Evolutionary conservation across 2,329 filamentous ascomycete genomes (phyloP).

Genomic region (Aspergillus phoenicis): DNA sequence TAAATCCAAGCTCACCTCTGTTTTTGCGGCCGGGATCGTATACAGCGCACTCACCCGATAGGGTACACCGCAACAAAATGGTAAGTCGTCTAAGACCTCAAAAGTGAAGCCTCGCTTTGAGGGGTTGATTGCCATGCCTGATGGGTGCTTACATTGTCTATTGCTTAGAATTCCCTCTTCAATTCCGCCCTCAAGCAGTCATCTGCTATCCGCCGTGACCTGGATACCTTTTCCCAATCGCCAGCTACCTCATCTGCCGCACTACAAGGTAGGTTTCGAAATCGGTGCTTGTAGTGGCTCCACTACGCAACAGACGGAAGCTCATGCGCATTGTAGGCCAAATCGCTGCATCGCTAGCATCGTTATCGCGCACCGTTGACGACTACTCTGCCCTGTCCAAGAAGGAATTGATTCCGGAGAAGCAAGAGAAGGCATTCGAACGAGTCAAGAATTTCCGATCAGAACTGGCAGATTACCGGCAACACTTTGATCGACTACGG

Average conservation of each 20-base stretch:
- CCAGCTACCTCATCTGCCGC: constrained; percentile 61
- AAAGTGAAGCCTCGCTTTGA: neutral
- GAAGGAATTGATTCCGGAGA: constrained; percentile 85
- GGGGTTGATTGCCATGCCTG: neutral
- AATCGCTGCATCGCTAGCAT: constrained; percentile 74
- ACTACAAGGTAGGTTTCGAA: constrained; percentile 55
- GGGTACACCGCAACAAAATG: constrained; percentile 16
- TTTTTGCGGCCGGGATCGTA: neutral
- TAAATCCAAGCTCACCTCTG: neutral
- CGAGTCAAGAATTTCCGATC: constrained; percentile 81
- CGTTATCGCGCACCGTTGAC: constrained; percentile 87
- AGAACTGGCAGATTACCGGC: constrained; percentile 78
- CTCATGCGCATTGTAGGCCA: constrained; percentile 54
- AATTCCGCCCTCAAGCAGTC: constrained; percentile 85
- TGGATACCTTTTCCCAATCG: constrained; percentile 68
- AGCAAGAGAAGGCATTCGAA: constrained; percentile 87
- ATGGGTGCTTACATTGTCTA: neutral
- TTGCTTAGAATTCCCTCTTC: constrained; percentile 73
- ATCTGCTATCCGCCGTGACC: constrained; percentile 74
- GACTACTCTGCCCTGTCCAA: constrained; percentile 85
- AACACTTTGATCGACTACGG: constrained; percentile 76
- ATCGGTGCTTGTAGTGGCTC: neutral
- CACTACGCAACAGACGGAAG: neutral
- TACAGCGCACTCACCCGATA: neutral
- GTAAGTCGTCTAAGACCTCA: constrained; percentile 16